Base-by-base conservation (phyloP, 495 filamentous ascomycete genomes). In the Aspergillus diversus region DNA sequence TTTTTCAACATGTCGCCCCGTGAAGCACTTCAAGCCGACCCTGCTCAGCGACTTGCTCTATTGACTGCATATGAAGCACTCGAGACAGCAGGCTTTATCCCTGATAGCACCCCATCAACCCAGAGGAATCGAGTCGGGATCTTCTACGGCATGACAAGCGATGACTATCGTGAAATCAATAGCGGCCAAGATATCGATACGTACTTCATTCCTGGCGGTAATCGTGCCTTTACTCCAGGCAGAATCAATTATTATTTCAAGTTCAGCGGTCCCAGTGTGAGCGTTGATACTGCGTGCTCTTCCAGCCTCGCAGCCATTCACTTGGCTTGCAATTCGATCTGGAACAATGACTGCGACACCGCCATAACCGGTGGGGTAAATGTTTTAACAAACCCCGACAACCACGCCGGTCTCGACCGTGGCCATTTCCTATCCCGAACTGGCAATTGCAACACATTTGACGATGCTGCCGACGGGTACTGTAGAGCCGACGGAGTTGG, bases 1-100 rank as follows among this genome's bases (percentile, higher is more conserved):
- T 96, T 97, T 77, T 97, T 97, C 86, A 96, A 93, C 75, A 96
- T 97, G 88, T 97, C 93, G 15, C 92, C 93, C 2, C 89, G 92
- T 63, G 93, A 97, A 77, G 93, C 93, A 6, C 81, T 85, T 49
- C 91, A 96, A 65, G 93, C 92, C 0, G 93, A 97, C 72, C 93
- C 93, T 1, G 92, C 93, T 78, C 93, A 96, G 72, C 84, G 93
- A 46, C 81, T 97, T 67, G 91, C 90, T 1, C 75, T 97, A 37
- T 85, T 88, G 5, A 96, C 91, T 21, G 91, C 92, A 1, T 97
- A 96, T 64, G 92, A 97, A 69, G 93, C 93, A 0, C 82, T 97
- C 3, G 93, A 97, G 71, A 92, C 92, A 89, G 89, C 91, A 33
- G 93, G 93, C 0, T 93, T 93, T 68, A 90, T 96, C 33, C 90